Evolutionary conservation across 805 yeast species (phyloP), one percentile per base, ranked within the genome.

Genomic region (Candida germanica): DNA sequence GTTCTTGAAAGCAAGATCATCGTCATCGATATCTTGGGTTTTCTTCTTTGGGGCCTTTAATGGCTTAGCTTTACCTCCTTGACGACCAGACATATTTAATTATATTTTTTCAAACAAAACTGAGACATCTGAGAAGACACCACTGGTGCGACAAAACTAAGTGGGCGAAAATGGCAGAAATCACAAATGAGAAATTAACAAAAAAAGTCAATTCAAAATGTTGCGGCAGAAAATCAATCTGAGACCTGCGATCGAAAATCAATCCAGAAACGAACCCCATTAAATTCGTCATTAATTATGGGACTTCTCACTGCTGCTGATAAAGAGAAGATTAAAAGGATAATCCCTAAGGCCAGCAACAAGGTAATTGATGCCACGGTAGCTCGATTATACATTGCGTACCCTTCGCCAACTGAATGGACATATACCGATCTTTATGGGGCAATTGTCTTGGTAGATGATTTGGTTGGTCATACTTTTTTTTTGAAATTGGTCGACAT

Each of bases 51-150:
- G 84, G 6, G 79, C 80, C 77, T 83, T 83, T 50, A 84, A 71
- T 69, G 88, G 97, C 79, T 89, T 89, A 42, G 89, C 80, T 63
- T 89, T 89, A 56, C 97, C 97, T 58, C 97, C 97, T 73, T 89
- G 96, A 71, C 96, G 88, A 54, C 95, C 88, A 33, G 96, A 87
- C 96, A 88, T 87, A 29, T 28, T 56, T 36, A 29, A 10, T 7
- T n/a, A n/a, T n/a, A n/a, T n/a, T n/a, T n/a, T n/a, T n/a, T 8
- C 24, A 21, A 11, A 21, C 24, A 8, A 7, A 21, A 21, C 11
- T 21, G 24, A 21, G n/a, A n/a, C n/a, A n/a, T n/a, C n/a, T n/a
- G n/a, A n/a, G n/a, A n/a, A n/a, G n/a, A n/a, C n/a, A n/a, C n/a
- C n/a, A n/a, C n/a, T n/a, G n/a, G n/a, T n/a, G n/a, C n/a, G n/a